These are phyloP conservation scores for Melastoma malabathricum DNA, from an alignment of 345 rosid genomes.

Conservation along the genomic window DNA sequence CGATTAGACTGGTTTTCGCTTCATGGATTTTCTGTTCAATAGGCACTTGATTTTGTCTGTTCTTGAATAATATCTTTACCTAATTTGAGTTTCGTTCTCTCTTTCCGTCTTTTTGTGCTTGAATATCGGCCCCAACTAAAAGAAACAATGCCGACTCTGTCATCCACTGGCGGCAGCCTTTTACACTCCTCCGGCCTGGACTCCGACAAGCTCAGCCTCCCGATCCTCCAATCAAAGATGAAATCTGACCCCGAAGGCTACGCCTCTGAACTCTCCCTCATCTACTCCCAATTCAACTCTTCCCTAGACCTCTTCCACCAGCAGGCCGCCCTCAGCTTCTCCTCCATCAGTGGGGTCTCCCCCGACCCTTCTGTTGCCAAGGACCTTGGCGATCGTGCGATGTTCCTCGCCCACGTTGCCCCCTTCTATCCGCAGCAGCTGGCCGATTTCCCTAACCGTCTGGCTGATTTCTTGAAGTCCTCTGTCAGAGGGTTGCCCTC, in stretches of 20 bases:
- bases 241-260: constrained; percentile 84
- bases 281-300: constrained; percentile 67
- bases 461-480: constrained; percentile 55
- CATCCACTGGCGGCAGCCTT: no score
- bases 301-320: constrained; percentile 71
- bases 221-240: constrained; percentile 66
- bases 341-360: constrained; percentile 49
- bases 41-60: no score
- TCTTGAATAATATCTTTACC: no score
- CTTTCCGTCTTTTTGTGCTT: no score
- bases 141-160: no score
- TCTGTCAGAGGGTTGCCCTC: constrained; percentile 58
- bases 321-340: constrained; percentile 63
- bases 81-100: no score
- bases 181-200: constrained; percentile 44
- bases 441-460: constrained; percentile 43
- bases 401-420: constrained; percentile 72
- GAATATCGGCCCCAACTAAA: no score
- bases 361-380: constrained; percentile 56
- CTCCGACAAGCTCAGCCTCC: constrained; percentile 65
- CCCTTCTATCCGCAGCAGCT: constrained; percentile 69
- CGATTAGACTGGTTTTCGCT: no score
- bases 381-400: constrained; percentile 66
- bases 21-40: no score
- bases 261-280: constrained; percentile 47